Conservation (phyloP, 2,329 filamentous ascomycete species). For the Colletotrichum sp. region DNA sequence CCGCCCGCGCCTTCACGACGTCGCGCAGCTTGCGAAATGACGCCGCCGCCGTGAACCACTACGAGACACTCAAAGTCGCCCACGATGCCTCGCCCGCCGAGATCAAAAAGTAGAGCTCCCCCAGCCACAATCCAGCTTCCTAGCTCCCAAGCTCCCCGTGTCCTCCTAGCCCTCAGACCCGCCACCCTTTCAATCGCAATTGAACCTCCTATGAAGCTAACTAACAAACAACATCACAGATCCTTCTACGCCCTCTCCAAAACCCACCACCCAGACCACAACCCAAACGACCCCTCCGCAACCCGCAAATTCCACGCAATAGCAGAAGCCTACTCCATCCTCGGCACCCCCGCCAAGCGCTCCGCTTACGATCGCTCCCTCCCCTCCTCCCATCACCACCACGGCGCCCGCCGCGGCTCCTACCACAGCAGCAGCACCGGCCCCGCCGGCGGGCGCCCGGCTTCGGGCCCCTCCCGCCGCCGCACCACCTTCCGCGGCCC, state of each 20-base stretch:
- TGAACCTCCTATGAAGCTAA: not conserved
- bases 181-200: not conserved
- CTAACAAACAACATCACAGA: constrained; percentile 36
- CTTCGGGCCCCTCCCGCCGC: constrained; percentile 80
- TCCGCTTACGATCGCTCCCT: constrained; percentile 80
- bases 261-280: constrained; percentile 89
- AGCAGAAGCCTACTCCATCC: constrained; percentile 81
- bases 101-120: constrained; percentile 76
- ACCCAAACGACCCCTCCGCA: constrained; percentile 76
- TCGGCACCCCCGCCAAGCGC: constrained; percentile 76
- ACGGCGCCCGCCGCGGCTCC: constrained; percentile 41
- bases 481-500: constrained; percentile 81
- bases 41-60: constrained; percentile 67
- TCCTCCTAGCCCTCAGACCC: not conserved
- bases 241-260: constrained; percentile 93
- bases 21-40: constrained; percentile 30
- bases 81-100: constrained; percentile 73
- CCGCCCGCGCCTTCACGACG: constrained; percentile 30
- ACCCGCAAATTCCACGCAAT: constrained; percentile 81
- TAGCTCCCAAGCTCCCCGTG: not conserved
- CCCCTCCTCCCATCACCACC: constrained; percentile 35
- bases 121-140: rapidly evolving
- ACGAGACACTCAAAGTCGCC: constrained; percentile 79
- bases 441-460: constrained; percentile 76
- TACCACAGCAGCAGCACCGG: constrained; percentile 61